Percentiles rank a stretch among this genome's conserved stretches.
These are phyloP conservation scores for Triticum timopheevii DNA, from an alignment of 176 grass and related monocot species.

Conservation along the genomic window DNA sequence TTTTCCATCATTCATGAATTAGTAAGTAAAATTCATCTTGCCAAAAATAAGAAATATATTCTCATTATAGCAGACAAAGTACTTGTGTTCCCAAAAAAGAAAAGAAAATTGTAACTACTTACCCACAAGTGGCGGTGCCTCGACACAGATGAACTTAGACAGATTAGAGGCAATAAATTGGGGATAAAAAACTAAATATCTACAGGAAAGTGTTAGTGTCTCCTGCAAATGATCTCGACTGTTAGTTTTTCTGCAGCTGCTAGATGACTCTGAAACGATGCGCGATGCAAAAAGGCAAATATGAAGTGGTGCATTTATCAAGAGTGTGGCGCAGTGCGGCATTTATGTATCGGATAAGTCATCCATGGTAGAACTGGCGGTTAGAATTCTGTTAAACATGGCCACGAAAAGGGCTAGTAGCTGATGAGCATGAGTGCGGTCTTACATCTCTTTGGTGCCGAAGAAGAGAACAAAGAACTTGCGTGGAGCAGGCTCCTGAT, in stretches of 20 bases:
- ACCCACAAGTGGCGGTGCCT: background rate
- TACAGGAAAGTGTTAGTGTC: background rate
- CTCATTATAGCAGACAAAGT: background rate
- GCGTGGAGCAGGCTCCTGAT: slow-evolving; percentile 36
- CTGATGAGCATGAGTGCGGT: background rate
- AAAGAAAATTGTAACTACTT: background rate
- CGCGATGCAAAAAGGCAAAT: background rate
- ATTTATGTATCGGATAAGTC: background rate
- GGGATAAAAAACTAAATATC: background rate
- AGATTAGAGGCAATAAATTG: slow-evolving; percentile 12
- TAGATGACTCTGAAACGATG: no score
- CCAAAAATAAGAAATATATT: background rate
- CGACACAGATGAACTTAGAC: background rate
- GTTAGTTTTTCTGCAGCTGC: background rate
- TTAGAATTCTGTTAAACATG: background rate
- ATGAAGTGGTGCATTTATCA: background rate
- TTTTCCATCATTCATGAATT: background rate
- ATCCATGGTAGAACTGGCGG: background rate
- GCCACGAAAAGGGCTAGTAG: background rate
- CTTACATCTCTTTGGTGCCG: slow-evolving; percentile 85
- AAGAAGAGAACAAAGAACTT: slow-evolving; percentile 89
- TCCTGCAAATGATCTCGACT: no score
- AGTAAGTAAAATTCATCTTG: slow-evolving; percentile 6
- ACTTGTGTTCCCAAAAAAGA: background rate
- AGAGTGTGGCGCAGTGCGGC: background rate